Percentiles rank a stretch among this genome's conserved stretches.
These are phyloP conservation scores for Cladosporium sp. DNA, from an alignment of 2,329 filamentous ascomycete species.

Conservation along the genomic window DNA sequence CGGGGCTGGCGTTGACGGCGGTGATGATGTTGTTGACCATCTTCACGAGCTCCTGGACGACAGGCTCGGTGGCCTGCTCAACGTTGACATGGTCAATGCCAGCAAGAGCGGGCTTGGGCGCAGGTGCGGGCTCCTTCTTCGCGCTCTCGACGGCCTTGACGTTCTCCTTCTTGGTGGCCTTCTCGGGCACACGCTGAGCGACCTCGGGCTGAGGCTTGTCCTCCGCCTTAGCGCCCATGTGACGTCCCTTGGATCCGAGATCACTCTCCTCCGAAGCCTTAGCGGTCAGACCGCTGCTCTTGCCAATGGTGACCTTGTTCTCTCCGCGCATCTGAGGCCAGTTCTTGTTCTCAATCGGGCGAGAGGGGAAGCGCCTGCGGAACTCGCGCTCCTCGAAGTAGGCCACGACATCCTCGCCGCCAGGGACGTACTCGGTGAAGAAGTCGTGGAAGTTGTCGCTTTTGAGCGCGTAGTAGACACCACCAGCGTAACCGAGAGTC, in stretches of 20 bases:
- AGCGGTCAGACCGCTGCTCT: conserved; percentile 81
- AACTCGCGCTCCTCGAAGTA: conserved; percentile 97
- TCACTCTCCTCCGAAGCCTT: conserved; percentile 57
- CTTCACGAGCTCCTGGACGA: conserved; percentile 89
- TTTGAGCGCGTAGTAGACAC: conserved; percentile 87
- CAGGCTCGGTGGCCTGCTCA: conserved; percentile 72
- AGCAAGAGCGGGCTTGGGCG: conserved; percentile 30
- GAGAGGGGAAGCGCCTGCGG: conserved; percentile 71
- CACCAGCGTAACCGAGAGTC: conserved; percentile 75
- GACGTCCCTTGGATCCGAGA: conserved; percentile 47
- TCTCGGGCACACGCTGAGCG: conserved; percentile 21
- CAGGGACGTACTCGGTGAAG: conserved; percentile 95
- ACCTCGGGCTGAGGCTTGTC: conserved; percentile 46
- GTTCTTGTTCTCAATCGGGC: conserved; percentile 36
- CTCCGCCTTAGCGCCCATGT: conserved; percentile 55
- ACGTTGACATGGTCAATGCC: conserved; percentile 74
- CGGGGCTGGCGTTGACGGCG: conserved; percentile 82
- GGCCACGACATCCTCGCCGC: conserved; percentile 87
- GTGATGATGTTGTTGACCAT: conserved; percentile 96
- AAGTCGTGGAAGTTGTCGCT: conserved; percentile 99
- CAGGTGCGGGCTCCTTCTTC: conserved; percentile 22
- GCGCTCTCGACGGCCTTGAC: conserved; percentile 28
- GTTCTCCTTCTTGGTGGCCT: conserved; percentile 19
- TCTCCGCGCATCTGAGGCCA: conserved; percentile 51
- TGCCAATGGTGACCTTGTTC: conserved; percentile 74